Percentiles rank a stretch among this genome's conserved stretches.
These are phyloP conservation scores for Thuidium tamariscinum DNA, from an alignment of 225 moss, liverwort and hornwort genomes.

Conservation along the genomic window DNA sequence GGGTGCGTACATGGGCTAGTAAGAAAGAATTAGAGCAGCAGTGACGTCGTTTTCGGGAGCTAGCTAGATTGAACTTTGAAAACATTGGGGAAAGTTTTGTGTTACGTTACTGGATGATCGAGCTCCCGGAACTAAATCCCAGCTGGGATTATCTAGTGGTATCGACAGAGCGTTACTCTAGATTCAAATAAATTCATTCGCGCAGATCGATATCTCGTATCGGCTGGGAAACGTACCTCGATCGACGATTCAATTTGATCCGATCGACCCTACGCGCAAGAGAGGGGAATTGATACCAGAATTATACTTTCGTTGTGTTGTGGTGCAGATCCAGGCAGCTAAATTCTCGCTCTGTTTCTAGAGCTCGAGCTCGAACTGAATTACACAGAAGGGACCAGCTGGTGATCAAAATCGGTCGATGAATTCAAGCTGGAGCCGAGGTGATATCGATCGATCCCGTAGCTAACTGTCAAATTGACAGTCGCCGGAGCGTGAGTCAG, in stretches of 20 bases:
- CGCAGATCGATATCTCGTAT: neutral
- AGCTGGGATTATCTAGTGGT: no score
- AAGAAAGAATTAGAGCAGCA: no score
- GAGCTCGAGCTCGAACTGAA: neutral
- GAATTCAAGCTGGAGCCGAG: neutral
- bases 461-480: neutral
- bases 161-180: neutral
- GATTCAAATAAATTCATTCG: no score
- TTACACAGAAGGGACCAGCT: no score
- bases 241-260: neutral
- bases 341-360: neutral
- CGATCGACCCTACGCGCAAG: no score
- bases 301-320: neutral
- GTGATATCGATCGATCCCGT: no score
- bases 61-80: neutral
- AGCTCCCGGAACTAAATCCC: neutral
- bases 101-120: neutral
- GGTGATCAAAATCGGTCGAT: neutral
- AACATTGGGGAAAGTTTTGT: no score
- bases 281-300: neutral
- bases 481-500: neutral
- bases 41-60: neutral
- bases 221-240: neutral
- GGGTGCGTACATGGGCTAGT: neutral
- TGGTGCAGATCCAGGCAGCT: neutral